Conservation (phyloP, 768 basidiomycete genomes). For the Dendrothele bispora region DNA sequence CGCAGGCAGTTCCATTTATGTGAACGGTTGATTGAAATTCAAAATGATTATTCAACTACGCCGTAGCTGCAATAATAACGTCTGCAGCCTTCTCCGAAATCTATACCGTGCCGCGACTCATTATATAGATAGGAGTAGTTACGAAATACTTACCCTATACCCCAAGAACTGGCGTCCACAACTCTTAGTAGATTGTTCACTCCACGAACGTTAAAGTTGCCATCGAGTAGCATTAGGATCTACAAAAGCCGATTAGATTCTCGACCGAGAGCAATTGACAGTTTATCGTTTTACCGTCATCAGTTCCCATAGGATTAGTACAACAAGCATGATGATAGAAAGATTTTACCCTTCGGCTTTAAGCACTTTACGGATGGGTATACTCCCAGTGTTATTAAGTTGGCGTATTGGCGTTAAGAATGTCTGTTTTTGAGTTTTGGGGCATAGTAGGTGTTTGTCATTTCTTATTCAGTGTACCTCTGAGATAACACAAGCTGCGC, state of each 20-base stretch:
- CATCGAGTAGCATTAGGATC: conserved; percentile 27
- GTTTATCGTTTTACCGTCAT: conserved; percentile 17
- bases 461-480: no score
- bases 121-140: conserved; percentile 31
- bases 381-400: no score
- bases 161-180: conserved; percentile 30
- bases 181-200: conserved; percentile 28
- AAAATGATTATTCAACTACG: no score
- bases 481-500: no score
- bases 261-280: background rate
- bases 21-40: no score
- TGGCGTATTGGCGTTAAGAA: no score
- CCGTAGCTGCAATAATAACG: conserved; percentile 20
- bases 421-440: no score
- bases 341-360: background rate
- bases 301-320: conserved; percentile 27
- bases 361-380: no score
- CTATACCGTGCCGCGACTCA: conserved; percentile 15
- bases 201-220: conserved; percentile 28
- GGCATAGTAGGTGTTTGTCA: no score
- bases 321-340: conserved; percentile 31
- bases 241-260: conserved; percentile 4
- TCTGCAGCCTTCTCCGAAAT: conserved; percentile 32
- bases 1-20: no score
- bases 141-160: conserved; percentile 29